These are phyloP conservation scores for Luvunga scandens DNA, from an alignment of 345 rosid species.

Conservation along the genomic window DNA sequence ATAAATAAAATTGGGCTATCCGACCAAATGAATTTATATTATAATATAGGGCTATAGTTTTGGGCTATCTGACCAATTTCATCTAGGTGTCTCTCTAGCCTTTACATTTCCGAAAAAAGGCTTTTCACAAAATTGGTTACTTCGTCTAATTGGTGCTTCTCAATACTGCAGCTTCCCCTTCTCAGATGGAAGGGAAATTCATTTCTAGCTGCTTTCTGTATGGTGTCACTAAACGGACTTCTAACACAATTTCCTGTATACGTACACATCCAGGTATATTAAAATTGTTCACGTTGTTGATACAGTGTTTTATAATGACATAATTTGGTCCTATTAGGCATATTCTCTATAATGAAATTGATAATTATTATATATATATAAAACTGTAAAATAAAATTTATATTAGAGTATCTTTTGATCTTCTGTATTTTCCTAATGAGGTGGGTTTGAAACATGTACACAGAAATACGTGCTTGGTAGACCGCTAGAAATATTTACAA, in stretches of 20 bases:
- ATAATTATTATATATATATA: no score
- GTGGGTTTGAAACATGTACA: not conserved
- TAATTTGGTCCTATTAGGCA: no score
- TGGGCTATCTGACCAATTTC: not conserved
- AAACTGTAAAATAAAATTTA: not conserved
- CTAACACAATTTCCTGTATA: not conserved
- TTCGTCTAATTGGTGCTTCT: not conserved
- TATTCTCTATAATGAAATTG: no score
- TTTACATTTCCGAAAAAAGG: no score
- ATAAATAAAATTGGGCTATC: no score
- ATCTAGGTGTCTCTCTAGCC: not conserved
- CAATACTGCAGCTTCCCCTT: not conserved
- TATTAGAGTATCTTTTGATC: no score
- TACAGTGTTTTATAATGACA: no score
- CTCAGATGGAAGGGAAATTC: not conserved
- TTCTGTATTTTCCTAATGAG: not conserved
- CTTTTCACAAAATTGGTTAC: no score
- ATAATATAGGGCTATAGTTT: no score
- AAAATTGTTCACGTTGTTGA: not conserved
- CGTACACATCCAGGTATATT: not conserved
- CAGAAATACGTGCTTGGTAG: conserved; percentile 38
- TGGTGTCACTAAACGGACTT: conserved; percentile 3
- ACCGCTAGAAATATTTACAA: conserved; percentile 18
- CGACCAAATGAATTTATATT: no score
- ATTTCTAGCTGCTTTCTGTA: not conserved